Conservation (phyloP, 2,329 filamentous ascomycete genomes). For the Aspergillus versicolor region DNA sequence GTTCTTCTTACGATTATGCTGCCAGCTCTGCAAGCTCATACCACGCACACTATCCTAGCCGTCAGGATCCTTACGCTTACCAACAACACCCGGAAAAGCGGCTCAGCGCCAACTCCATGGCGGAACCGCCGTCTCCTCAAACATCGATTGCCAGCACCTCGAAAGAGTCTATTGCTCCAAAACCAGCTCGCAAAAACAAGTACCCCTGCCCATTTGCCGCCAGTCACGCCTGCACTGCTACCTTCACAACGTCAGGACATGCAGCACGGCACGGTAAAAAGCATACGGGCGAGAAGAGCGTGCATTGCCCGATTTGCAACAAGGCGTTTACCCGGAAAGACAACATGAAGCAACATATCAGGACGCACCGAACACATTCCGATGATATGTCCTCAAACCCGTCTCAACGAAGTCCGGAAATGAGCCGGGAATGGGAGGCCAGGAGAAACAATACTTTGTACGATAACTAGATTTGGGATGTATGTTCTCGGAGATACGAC, state of each 20-base stretch:
- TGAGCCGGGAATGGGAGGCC: conserved; percentile 11
- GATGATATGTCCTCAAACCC: conserved; percentile 30
- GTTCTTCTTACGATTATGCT: conserved; percentile 35
- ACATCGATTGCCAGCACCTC: conserved; percentile 23
- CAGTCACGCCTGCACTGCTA: conserved; percentile 59
- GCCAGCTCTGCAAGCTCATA: conserved; percentile 24
- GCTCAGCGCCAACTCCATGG: conserved; percentile 22
- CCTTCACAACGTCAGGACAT: conserved; percentile 66
- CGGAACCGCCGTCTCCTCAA: conserved; percentile 29
- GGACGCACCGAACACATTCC: conserved; percentile 53
- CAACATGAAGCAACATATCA: conserved; percentile 69
- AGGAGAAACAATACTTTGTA: conserved; percentile 15
- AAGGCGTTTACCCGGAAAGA: conserved; percentile 69
- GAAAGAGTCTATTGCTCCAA: conserved; percentile 23
- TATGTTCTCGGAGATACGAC: conserved; percentile 14
- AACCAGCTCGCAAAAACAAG: conserved; percentile 57
- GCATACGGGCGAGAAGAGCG: conserved; percentile 67
- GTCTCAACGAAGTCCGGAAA: conserved; percentile 16
- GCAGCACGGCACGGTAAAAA: conserved; percentile 68
- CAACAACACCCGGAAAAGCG: conserved; percentile 26
- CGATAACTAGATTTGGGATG: conserved; percentile 18
- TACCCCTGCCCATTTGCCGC: conserved; percentile 65
- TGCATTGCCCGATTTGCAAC: conserved; percentile 66
- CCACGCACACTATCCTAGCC: conserved; percentile 26
- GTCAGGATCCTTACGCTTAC: conserved; percentile 28